Evolutionary conservation across 2,329 filamentous ascomycete genomes (phyloP), one percentile per base, ranked within the genome.

Genomic region (Alternaria sp.): DNA sequence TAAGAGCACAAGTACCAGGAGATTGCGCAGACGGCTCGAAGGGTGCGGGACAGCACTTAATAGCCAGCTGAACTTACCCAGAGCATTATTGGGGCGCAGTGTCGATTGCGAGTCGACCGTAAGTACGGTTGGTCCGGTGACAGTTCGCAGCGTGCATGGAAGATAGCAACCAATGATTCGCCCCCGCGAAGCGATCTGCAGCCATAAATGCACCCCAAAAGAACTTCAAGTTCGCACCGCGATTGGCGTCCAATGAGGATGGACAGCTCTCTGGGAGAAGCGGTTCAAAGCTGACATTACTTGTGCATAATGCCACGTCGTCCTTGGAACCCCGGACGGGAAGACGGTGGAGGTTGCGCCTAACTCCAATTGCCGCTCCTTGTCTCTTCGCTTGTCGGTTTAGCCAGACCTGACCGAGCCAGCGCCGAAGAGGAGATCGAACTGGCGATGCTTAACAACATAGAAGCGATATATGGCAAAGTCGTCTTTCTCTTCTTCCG

Each of bases 391-490:
- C 26, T n/a, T 32, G 17, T 51, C 17, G 8, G 17, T 32, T 32
- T 8, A 32, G 26, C 28, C 25, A 51, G 8, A 26, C 19, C 1
- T 51, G 26, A 46, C 12, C 10, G 54, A 30, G 19, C 26, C 54
- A 19, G 36, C 13, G 11, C 54, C 49, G 56, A 55, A 43, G 17
- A 59, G 32, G 13, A 62, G 17, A 58, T 65, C 62, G 30, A 62
- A 65, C 17, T 11, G 55, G 46, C 56, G 28, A 25, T 40, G 51
- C 43, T 57, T 26, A 11, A 59, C 54, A 30, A 62, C 40, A 15
- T 49, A 59, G 51, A 62, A 62, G 9, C 51, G 62, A 52, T 54
- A 55, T 23, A 40, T 4, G 36, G 10, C 17, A 12, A 30, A 51
- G 13, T 40, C 28, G 19, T 21, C 28, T 51, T 52, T 47, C n/a